Evolutionary conservation across 148 eudicot genomes (phyloP), one percentile per base, ranked within the genome.

Genomic region (Simmondsia chinensis): DNA sequence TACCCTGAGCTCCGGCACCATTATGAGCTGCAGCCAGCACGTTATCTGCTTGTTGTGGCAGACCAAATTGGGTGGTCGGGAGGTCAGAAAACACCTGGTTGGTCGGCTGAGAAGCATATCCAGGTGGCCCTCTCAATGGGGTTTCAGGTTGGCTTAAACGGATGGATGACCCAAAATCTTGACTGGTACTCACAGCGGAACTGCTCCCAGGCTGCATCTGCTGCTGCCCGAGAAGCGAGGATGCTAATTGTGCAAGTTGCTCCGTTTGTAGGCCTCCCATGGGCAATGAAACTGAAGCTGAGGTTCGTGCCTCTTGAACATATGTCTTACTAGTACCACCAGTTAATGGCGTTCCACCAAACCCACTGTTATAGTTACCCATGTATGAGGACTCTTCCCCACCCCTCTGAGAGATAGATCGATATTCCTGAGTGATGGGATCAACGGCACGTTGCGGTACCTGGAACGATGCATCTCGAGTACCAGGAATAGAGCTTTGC

Each of bases 171-270:
- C 75, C 55, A 40, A 39, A 65, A 42, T 72, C 85, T 40, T 53
- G 61, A 11, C 52, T 47, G 2, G 17, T 21, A 13, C 67, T 43
- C 23, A 36, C 37, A 32, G 52, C 18, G 46, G 63, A 26, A 38
- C 38, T 49, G 26, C 50, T 61, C 15, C 67, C 57, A 0, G 66
- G 34, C 42, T 70, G 83, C 55, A 63, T 60, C 16, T 69, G 56
- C 16, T 69, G 56, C 29, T 64, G 82, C 37, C 76, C 81, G 20
- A 73, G 63, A 68, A 72, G 75, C 21, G 69, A 65, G 3, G 83
- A 63, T 26, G 73, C 69, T 19, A 71, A 46, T 41, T 67, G 71
- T 1, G 80, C 70, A 29, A 66, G 71, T 50, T 79, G 77, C 23
- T 79, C 83, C 4, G 73, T 49, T 42, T 66, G 73, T 38, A 83